These are phyloP conservation scores for Tagetes erecta DNA, from an alignment of 129 eudicot species.

Conservation along the genomic window DNA sequence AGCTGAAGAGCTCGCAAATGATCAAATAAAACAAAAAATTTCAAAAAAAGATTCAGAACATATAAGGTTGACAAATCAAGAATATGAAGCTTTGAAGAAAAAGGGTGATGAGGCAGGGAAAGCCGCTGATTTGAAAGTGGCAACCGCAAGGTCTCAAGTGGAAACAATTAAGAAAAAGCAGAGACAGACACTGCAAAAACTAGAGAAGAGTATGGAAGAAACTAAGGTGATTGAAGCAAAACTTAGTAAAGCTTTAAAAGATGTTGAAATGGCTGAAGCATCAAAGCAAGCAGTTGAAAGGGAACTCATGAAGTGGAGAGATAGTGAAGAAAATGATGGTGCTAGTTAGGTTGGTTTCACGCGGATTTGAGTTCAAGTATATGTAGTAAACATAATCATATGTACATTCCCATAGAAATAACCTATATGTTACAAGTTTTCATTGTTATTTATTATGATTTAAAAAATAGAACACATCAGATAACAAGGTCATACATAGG, in stretches of 20 bases:
- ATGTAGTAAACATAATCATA: neutral
- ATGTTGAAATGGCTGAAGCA: constrained; percentile 76
- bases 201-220: constrained; percentile 51
- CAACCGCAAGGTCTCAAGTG: constrained; percentile 60
- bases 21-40: constrained; percentile 41
- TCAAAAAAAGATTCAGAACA: constrained; percentile 12
- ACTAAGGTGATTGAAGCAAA: constrained; percentile 46
- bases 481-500: neutral
- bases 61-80: constrained; percentile 55
- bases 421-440: neutral
- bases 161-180: constrained; percentile 58
- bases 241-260: constrained; percentile 59
- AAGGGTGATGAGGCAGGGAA: constrained; percentile 46
- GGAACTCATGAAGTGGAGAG: constrained; percentile 58
- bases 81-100: constrained; percentile 55
- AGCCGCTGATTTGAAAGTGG: constrained; percentile 61
- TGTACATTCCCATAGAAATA: neutral
- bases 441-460: neutral
- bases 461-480: neutral
- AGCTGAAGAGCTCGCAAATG: constrained; percentile 58
- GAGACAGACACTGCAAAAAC: constrained; percentile 40
- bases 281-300: constrained; percentile 58
- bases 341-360: neutral
- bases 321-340: constrained; percentile 35
- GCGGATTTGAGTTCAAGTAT: neutral